Evolutionary conservation across 2,329 filamentous ascomycete genomes (phyloP), one percentile per base, ranked within the genome.

Genomic region (Exophiala xenobiotica): DNA sequence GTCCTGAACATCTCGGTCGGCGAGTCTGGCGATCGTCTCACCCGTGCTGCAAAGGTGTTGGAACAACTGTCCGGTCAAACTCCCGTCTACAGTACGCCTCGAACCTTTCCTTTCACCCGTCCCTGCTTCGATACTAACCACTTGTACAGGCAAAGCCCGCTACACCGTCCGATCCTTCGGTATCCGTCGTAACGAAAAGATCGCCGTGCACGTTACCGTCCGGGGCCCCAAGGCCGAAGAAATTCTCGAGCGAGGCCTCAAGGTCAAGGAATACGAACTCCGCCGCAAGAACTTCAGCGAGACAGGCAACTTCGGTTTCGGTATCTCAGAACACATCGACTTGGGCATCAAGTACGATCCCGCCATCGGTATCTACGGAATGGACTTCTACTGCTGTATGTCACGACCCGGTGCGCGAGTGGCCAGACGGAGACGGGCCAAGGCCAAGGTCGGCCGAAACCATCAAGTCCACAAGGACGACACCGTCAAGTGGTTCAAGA

Each of bases 341-440:
- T 84, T 99, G 70, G 93, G 93, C 72, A 99, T 99, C 89, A 99
- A 99, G 87, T 96, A 96, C 82, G 91, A 96, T 81, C 91, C 91
- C 63, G 87, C 83, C 62, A 96, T 96, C 68, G 91, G 91, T 86
- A 96, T 96, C 77, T 96, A 96, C 83, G 91, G 93, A 76, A 99
- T 99, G 93, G 93, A 99, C 81, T 99, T 99, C 81, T 99, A 96
- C 88, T 91, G 87, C 88, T 97, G 92, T 90, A 99, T 99, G 93
- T 96, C 90, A 82, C 91, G 93, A 71, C 93, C 92, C 70, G 93
- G 93, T 80, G 91, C 96, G 85, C 91, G 93, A 75, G 90, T 99
- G 74, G 87, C 89, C 75, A 92, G 90, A 82, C 90, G 93, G 73
- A 87, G 92, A 75, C 90, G 92, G 71, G 85, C 80, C 79, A 88